Base-by-base conservation (phyloP, 176 grass and related monocot genomes). In the Areca catechu region DNA sequence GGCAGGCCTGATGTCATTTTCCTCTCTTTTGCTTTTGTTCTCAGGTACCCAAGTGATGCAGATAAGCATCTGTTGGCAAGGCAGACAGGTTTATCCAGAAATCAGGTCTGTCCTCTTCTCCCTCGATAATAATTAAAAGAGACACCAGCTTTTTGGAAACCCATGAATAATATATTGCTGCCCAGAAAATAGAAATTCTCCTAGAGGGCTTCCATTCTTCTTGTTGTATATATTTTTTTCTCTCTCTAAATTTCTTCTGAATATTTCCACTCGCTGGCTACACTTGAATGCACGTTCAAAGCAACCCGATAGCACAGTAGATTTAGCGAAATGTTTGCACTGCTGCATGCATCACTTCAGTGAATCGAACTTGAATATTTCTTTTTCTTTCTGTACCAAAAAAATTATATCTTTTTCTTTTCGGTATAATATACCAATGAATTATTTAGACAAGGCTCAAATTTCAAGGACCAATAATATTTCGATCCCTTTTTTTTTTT, bases 41-140 rank as follows among this genome's bases (percentile, higher is more conserved):
- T 65, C 84, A 98, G 94, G 78, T 98, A 98, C 79, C 94, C 94
- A 25, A 98, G 88, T 80, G 94, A 98, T 79, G 94, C 94, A 37
- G 94, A 98, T 98, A 98, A 98, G 76, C 94, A 89, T 81, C 71
- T 98, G 81, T 71, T 98, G 88, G 88, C 94, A 52, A 84, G 94
- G 62, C 94, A 98, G 83, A 98, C 94, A 50, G 94, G 94, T 63
- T 72, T 98, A 58, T 92, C 88, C 76, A 89, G 88, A 77, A 98
- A 98, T 73, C 94, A 98, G 94, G 94, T 98, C 57, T 80, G 78
- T 62, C 70, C 27, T 72, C 24, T 72, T 54, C 49, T 53, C 49
- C 57, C 22, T 15, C 3, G 7, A 15, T 15, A 25, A 66, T 52
- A n/a, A n/a, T n/a, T n/a, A 15, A 53, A 66, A 66, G 19, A 57